A percentile compares a stretch with the other conserved stretches of the same genome.
Evolutionary conservation across 768 basidiomycete genomes (phyloP).

Genomic region (Guyanaporus albipodus): DNA sequence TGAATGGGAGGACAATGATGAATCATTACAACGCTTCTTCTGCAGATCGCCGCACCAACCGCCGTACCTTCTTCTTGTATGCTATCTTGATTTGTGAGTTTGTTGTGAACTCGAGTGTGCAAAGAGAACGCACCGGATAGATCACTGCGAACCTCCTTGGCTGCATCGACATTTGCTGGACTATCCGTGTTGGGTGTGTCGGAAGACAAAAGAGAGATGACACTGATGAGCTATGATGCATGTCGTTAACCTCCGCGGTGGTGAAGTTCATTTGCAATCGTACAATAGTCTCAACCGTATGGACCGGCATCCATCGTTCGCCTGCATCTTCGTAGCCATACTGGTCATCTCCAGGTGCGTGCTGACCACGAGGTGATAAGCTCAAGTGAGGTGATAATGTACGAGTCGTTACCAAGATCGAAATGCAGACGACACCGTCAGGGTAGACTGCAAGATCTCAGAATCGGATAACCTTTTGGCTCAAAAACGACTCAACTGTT

Average conservation of each 20-base stretch:
- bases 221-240: slow-evolving; percentile 77
- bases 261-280: slow-evolving; percentile 17
- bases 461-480: neutral
- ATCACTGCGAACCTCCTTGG: slow-evolving; percentile 77
- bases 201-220: slow-evolving; percentile 92
- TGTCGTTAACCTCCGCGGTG: neutral
- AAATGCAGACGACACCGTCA: slow-evolving; percentile 92
- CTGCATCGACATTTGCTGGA: slow-evolving; percentile 95
- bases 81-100: slow-evolving; percentile 38
- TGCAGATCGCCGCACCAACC: slow-evolving; percentile 79
- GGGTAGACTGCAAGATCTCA: slow-evolving; percentile 65
- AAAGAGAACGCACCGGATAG: slow-evolving; percentile 44
- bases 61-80: slow-evolving; percentile 96
- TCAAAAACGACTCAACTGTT: slow-evolving; percentile 63
- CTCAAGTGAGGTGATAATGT: neutral
- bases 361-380: slow-evolving; percentile 43
- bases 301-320: slow-evolving; percentile 97
- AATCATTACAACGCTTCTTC: slow-evolving; percentile 86
- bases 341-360: slow-evolving; percentile 94
- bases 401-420: slow-evolving; percentile 69
- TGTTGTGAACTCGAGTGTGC: neutral
- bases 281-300: slow-evolving; percentile 95
- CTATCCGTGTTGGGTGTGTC: slow-evolving; percentile 90
- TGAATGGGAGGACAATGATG: neutral
- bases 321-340: slow-evolving; percentile 96